A percentile compares a stretch with the other conserved stretches of the same genome.
Conservation (phyloP, 2,329 filamentous ascomycete species). For the Lachnellula occidentalis region DNA sequence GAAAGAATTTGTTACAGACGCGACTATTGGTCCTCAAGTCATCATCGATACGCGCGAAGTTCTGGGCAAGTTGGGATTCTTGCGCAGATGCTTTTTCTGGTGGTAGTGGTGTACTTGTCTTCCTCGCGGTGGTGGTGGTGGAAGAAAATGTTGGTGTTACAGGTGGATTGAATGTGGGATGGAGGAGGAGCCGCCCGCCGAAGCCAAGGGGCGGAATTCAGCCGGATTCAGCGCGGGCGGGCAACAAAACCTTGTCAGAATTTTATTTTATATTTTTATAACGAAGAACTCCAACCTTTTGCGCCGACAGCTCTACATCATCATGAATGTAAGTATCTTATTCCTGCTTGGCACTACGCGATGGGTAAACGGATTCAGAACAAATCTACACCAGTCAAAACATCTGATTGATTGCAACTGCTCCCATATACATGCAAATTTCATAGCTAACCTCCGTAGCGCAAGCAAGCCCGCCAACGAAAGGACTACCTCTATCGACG, state of each 20-base stretch:
- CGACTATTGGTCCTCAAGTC: slow-evolving; percentile 25
- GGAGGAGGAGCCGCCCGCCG: slow-evolving; percentile 7
- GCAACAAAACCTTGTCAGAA: slow-evolving; percentile 13
- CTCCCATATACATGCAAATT: background rate
- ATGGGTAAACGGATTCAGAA: no score
- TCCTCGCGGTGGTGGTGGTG: background rate
- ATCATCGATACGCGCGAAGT: slow-evolving; percentile 17
- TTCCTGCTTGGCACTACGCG: no score
- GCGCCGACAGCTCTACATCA: slow-evolving; percentile 5
- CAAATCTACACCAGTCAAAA: no score
- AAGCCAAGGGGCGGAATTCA: background rate
- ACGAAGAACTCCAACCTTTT: no score
- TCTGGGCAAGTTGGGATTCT: background rate
- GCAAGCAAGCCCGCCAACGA: slow-evolving; percentile 71
- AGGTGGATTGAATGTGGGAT: slow-evolving; percentile 14
- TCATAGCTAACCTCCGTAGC: slow-evolving; percentile 33
- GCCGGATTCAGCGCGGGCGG: slow-evolving; percentile 17
- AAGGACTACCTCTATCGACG: slow-evolving; percentile 88
- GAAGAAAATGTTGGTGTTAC: background rate
- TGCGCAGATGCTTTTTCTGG: slow-evolving; percentile 11
- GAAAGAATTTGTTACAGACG: slow-evolving; percentile 20
- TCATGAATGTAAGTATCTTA: slow-evolving; percentile 25
- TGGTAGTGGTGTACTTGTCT: slow-evolving; percentile 5
- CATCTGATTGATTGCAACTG: background rate
- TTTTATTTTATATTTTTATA: no score